Base-by-base conservation (phyloP, 192 early-diverging fungal species). In the Backusella luteola region DNA sequence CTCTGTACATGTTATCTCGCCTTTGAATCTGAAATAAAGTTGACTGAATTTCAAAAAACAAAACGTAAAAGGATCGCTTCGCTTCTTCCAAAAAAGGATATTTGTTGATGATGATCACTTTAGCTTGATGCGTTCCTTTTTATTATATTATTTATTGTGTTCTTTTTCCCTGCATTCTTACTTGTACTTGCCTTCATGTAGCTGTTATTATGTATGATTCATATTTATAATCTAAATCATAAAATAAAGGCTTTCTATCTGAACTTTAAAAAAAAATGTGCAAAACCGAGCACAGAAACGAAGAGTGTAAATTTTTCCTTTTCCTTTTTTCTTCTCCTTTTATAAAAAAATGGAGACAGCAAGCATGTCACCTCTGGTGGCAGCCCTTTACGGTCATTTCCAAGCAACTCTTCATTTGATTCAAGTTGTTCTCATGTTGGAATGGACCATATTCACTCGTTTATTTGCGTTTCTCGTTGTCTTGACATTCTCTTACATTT, bases 361-460 rank as follows among this genome's bases (percentile, higher is more conserved):
- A 29, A 29, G 9, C 21, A 63, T 63, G 56, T 71, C 70, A 29
- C 70, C 70, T 2, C 19, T 71, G 23, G 42, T 71, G 21, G 39
- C 70, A 34, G 79, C 79, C 0, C 29, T 80, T 11, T 56, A 69
- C 34, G 74, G 75, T 34, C 79, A 80, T 44, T 35, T 80, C 38
- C 34, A 80, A 73, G 79, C 79, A 12, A 69, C 79, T 0, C 35
- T 80, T 26, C 59, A 80, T 39, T 56, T 80, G 8, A 36, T 76
- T 49, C 79, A 68, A 6, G 79, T 76, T 2, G 75, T 72, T 6
- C 21, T 82, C 14, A 75, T 72, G 38, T 17, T 82, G 32, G 81
- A 82, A 82, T 82, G 75, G 73, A 78, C 81, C 19, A 74, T 82
- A 35, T 73, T 82, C 34, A 75, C 74, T 32, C 77, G 77, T 6